These are phyloP conservation scores for Annulohypoxylon nitens DNA, from an alignment of 495 filamentous ascomycete species.

Conservation along the genomic window DNA sequence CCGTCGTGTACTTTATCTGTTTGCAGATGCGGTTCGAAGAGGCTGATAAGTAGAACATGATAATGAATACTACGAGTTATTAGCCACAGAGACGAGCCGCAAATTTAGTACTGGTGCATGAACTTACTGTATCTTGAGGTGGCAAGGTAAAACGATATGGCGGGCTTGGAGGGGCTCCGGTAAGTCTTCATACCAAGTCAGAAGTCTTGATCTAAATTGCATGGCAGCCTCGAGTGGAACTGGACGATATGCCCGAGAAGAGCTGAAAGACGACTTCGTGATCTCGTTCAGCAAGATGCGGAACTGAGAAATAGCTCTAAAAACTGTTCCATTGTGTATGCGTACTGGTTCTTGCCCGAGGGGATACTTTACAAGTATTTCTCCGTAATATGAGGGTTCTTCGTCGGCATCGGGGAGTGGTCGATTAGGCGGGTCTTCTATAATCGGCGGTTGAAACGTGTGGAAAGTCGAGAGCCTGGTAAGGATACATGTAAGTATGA, in stretches of 20 bases:
- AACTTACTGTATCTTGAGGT: slow-evolving; percentile 51
- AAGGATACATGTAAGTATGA: not conserved
- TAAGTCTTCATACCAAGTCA: slow-evolving; percentile 48
- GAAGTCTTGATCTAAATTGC: slow-evolving; percentile 44
- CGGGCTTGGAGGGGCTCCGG: slow-evolving; percentile 52
- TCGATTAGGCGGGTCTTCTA: slow-evolving; percentile 46
- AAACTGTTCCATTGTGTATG: slow-evolving; percentile 26
- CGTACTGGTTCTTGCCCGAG: slow-evolving; percentile 39
- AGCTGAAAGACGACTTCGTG: too few species aligned
- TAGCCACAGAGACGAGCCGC: not conserved
- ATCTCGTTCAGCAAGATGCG: slow-evolving; percentile 53
- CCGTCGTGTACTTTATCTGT: slow-evolving; percentile 33
- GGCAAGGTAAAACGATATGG: slow-evolving; percentile 52
- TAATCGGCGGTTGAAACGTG: slow-evolving; percentile 49
- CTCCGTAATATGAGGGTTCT: slow-evolving; percentile 51
- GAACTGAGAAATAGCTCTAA: slow-evolving; percentile 53
- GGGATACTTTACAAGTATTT: slow-evolving; percentile 55
- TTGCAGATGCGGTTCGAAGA: slow-evolving; percentile 40
- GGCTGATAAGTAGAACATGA: slow-evolving; percentile 34
- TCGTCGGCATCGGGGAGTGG: slow-evolving; percentile 48
- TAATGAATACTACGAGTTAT: slow-evolving; percentile 32
- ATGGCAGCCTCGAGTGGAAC: slow-evolving; percentile 44
- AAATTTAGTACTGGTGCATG: not conserved
- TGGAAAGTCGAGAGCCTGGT: slow-evolving; percentile 39
- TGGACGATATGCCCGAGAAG: slow-evolving; percentile 14